Conservation (phyloP, 2,329 filamentous ascomycete species). For the Penicillium occitanis region DNA sequence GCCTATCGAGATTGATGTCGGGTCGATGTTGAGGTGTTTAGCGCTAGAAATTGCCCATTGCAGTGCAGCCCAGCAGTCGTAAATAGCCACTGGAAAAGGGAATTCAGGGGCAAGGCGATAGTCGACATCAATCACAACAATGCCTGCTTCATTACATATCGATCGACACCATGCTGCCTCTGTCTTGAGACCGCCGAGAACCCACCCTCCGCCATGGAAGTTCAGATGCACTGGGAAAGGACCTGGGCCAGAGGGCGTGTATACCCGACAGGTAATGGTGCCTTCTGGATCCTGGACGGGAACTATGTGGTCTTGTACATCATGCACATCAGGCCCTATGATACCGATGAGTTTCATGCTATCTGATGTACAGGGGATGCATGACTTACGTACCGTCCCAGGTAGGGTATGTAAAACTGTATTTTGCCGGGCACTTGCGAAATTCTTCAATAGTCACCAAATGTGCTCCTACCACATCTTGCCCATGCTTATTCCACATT, state of each 20-base stretch:
- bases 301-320: conserved; percentile 26
- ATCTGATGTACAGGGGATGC: not conserved
- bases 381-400: conserved; percentile 23
- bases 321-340: conserved; percentile 24
- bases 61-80: conserved; percentile 44
- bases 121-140: conserved; percentile 48
- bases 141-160: conserved; percentile 39
- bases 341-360: not conserved
- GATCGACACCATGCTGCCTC: conserved; percentile 46
- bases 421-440: conserved; percentile 27
- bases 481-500: conserved; percentile 33
- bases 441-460: conserved; percentile 32
- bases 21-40: conserved; percentile 37
- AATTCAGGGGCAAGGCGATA: conserved; percentile 45
- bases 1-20: conserved; percentile 38
- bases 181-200: conserved; percentile 41
- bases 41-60: conserved; percentile 40
- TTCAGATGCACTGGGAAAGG: conserved; percentile 35
- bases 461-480: conserved; percentile 30
- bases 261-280: conserved; percentile 28
- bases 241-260: conserved; percentile 30
- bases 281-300: conserved; percentile 29
- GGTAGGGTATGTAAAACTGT: conserved; percentile 35
- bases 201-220: conserved; percentile 46
- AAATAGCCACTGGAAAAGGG: conserved; percentile 38